These are phyloP conservation scores for Suillus hirtellus DNA, from an alignment of 768 basidiomycete species.

Conservation along the genomic window DNA sequence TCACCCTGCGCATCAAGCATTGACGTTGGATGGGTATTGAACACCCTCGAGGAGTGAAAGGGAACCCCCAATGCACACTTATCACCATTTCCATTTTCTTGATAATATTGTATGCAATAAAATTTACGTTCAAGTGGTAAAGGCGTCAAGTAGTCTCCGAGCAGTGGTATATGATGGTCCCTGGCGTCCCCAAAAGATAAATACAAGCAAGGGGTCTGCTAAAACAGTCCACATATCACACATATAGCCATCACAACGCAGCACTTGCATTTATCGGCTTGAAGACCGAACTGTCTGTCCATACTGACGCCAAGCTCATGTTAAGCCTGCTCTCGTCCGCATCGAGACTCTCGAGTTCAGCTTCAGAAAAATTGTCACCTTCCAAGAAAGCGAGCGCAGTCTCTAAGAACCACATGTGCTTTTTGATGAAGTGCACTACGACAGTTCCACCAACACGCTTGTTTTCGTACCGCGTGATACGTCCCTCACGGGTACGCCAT, in stretches of 20 bases:
- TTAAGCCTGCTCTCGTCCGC: conserved; percentile 17
- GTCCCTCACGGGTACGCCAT: conserved; percentile 75
- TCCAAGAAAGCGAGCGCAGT: conserved; percentile 87
- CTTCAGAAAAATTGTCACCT: conserved; percentile 67
- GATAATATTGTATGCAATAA: background rate
- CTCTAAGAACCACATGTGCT: conserved; percentile 95
- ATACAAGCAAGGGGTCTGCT: background rate
- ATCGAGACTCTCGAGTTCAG: conserved; percentile 23
- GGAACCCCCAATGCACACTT: background rate
- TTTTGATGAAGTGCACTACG: conserved; percentile 97
- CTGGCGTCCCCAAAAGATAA: background rate
- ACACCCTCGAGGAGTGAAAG: background rate
- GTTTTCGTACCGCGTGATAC: conserved; percentile 59
- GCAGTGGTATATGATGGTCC: conserved; percentile 1
- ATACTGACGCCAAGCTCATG: conserved; percentile 27
- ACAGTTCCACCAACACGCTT: conserved; percentile 87
- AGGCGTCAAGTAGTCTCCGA: background rate
- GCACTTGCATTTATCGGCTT: conserved; percentile 17
- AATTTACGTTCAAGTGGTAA: background rate
- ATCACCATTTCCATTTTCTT: background rate
- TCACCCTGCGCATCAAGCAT: conserved; percentile 14
- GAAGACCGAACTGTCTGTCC: conserved; percentile 31
- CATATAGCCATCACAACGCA: conserved; percentile 9
- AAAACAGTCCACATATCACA: background rate
- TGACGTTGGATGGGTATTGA: conserved; percentile 31